A percentile compares a stretch with the other conserved stretches of the same genome.
These are phyloP conservation scores for Sonneratia caseolaris DNA, from an alignment of 345 rosid genomes.

Conservation along the genomic window DNA sequence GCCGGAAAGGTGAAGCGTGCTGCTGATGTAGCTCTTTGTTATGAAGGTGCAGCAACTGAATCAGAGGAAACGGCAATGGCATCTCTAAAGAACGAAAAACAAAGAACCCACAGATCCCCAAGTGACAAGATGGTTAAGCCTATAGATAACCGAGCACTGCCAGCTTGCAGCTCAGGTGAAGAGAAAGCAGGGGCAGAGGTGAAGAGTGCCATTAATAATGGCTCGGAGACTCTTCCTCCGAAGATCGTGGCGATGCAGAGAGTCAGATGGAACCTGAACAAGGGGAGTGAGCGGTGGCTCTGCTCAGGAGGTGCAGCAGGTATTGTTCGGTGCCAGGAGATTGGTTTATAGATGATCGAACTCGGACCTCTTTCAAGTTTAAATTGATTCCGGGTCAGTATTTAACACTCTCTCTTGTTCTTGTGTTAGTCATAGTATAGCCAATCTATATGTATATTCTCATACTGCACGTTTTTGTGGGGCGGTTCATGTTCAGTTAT, in stretches of 20 bases:
- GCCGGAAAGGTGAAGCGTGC: constrained; percentile 2
- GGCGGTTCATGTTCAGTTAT: too few relatives aligned
- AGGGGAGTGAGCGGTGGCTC: constrained; percentile 81
- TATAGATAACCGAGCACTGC: background rate
- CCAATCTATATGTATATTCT: too few relatives aligned
- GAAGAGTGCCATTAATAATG: constrained; percentile 10
- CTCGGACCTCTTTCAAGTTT: background rate
- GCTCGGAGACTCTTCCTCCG: constrained; percentile 34
- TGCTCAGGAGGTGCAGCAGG: constrained; percentile 88
- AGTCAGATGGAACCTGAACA: constrained; percentile 82
- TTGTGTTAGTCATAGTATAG: too few relatives aligned
- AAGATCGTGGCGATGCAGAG: constrained; percentile 60
- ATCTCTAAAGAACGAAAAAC: constrained; percentile 16
- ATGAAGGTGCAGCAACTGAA: constrained; percentile 39
- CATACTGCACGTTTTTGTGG: too few relatives aligned
- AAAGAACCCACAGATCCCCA: constrained; percentile 18
- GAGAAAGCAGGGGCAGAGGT: constrained; percentile 7
- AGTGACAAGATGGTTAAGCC: constrained; percentile 12
- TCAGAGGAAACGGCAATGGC: constrained; percentile 23
- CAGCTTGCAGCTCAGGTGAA: background rate
- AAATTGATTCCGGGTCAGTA: background rate
- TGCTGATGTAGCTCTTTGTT: constrained; percentile 28
- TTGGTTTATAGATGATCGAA: constrained; percentile 1
- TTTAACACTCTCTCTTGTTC: background rate
- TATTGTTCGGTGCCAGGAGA: constrained; percentile 67